Base-by-base conservation (phyloP, 441 rosid species). In the Bruguiera hainesii region DNA sequence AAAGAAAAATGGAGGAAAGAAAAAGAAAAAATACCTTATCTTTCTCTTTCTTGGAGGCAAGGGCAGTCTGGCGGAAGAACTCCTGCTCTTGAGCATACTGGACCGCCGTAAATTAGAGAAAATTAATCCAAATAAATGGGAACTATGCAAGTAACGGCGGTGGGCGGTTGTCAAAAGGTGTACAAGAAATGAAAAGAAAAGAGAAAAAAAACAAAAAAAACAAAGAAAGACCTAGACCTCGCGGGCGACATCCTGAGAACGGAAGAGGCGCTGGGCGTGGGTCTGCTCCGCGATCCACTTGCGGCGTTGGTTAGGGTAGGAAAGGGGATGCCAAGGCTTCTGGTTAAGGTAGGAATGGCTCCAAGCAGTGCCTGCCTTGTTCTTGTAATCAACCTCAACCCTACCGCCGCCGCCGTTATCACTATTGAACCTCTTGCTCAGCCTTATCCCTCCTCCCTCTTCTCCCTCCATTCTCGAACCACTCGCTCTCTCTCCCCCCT, bases 241-340 rank as follows among this genome's bases (percentile, higher is more conserved):
- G 65, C 97, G 98, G 10, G 98, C 75, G 30, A 91, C 95, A 56
- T 94, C 97, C n/a, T 91, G 94, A 35, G 89, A 26, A 49, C 98
- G 90, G 69, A 83, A 84, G 29, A 80, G 65, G 56, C 78, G 91
- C 52, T 94, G 90, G 58, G 97, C 84, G 56, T 91, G 82, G 67
- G 93, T 75, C 80, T 94, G 98, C 75, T 91, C 98, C 60, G 99
- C 98, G 80, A 91, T 89, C 99, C 99, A 94, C 75, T 94, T 89
- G 81, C 97, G 98, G 65, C 92, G 96, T 71, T 91, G 98, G 67
- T 94, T 91, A 30, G 98, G 98, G 61, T 94, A 91, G 50, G 99
- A 94, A 72, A 94, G 96, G 11, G 99, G 99, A 81, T 91, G 98
- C 98, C 98, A 94, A 64, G 98, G 98, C 87, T 93, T 93, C 82